phyloP scores from a whole-genome alignment of 2,329 filamentous ascomycete genomes.

The Aspergillus fijiensis region DNA sequence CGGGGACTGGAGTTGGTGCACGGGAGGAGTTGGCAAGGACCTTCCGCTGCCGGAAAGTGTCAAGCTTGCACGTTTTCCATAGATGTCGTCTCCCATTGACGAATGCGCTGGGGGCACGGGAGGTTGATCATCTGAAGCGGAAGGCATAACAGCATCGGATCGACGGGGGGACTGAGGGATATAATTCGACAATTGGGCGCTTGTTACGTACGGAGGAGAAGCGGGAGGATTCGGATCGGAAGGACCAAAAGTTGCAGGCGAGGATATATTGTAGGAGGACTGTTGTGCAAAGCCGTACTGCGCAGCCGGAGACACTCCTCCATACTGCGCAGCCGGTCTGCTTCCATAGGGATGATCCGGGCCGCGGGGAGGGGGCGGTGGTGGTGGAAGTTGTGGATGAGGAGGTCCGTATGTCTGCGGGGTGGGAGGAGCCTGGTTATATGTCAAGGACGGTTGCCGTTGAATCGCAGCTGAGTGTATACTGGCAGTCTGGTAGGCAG shows the following conservation, averaged over 20 bases:
- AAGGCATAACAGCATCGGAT: constrained; percentile 18
- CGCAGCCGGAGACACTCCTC: constrained; percentile 24
- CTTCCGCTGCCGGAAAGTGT: constrained; percentile 36
- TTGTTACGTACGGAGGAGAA: constrained; percentile 25
- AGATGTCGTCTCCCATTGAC: constrained; percentile 25
- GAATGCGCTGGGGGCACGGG: constrained; percentile 36
- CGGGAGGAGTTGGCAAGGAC: constrained; percentile 50
- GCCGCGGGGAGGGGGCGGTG: constrained; percentile 40
- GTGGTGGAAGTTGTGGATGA: constrained; percentile 28
- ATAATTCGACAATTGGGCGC: constrained; percentile 25
- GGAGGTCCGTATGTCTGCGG: constrained; percentile 35
- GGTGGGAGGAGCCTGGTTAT: constrained; percentile 31
- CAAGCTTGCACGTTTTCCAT: constrained; percentile 28
- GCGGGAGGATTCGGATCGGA: constrained; percentile 15
- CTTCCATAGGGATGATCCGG: constrained; percentile 40
- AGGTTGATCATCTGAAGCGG: constrained; percentile 31
- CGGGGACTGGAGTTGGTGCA: constrained; percentile 51
- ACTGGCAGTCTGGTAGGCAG: constrained; percentile 47
- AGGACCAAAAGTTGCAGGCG: constrained; percentile 20
- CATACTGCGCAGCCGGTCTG: constrained; percentile 32
- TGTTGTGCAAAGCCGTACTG: constrained; percentile 31
- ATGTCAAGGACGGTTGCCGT: constrained; percentile 33
- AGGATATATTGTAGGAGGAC: constrained; percentile 29
- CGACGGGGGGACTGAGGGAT: constrained; percentile 25
- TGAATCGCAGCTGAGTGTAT: constrained; percentile 34